Evolutionary conservation across 1,139 yeast genomes (phyloP), one percentile per base, ranked within the genome.

Genomic region (Blastobotrys apis): DNA sequence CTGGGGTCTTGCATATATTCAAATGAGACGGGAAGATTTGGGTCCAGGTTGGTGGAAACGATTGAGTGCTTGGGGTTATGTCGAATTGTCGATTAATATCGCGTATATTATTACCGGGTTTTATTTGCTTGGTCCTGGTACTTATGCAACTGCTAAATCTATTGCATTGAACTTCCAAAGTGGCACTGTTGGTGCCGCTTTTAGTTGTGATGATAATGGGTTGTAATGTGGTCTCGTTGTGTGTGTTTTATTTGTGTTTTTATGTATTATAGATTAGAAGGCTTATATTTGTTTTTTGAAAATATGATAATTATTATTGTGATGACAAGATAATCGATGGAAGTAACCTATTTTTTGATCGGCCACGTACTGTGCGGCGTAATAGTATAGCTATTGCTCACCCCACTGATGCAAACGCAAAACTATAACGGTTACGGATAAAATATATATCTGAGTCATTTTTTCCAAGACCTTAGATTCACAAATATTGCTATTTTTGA

Each of bases 1-100:
- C 55, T 78, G 83, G 83, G 81, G 81, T n/a, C 71, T 75, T 29
- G 82, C 83, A 0, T 78, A 61, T 59, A 69, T 77, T 56, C 71
- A 53, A 30, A 48, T 63, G 45, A 50, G 64, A 15, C 51, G 51
- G 23, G 60, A 61, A 40, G 55, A 52, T 17, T 51, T 54, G 29
- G 56, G 55, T 9, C 49, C 54, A 16, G 64, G 61, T 30, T 39
- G 42, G 42, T 33, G 16, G 23, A 32, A 39, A 17, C 41, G 44
- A 8, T 55, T 65, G 37, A 52, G 57, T 5, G 25, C 39, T 4
- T 35, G 52, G 47, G 69, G 55, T 21, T 35, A 35, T 30, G 31
- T 32, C 22, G 69, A 67, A 54, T 20, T 69, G 12, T 46, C 63
- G 6, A 39, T 66, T 39, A 72, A 74, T 50, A 47, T 71, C 16